phyloP scores from a whole-genome alignment of 768 basidiomycete genomes.

The Phylloporus rhodoxanthus region DNA sequence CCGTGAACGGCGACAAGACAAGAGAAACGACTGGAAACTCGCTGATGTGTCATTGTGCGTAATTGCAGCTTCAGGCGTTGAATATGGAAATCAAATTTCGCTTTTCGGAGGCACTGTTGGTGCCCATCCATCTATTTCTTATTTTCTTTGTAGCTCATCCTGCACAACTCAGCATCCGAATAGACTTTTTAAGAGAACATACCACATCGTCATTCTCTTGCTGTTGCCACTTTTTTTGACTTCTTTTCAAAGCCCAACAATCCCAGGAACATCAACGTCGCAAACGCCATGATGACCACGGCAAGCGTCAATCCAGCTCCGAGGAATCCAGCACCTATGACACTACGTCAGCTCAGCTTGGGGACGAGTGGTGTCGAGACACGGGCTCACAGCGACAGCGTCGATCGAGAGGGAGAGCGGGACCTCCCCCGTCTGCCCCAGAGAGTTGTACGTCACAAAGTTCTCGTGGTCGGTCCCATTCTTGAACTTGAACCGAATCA shows the following conservation, averaged over 20 bases:
- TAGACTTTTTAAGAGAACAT: no score
- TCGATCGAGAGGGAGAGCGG: constrained; percentile 48
- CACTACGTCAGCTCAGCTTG: constrained; percentile 26
- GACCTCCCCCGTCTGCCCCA: constrained; percentile 44
- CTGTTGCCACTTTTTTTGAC: no score
- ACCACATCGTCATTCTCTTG: no score
- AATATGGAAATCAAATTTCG: no score
- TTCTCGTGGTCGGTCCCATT: constrained; percentile 48
- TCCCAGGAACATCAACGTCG: constrained; percentile 39
- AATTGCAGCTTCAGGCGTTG: no score
- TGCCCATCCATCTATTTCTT: no score
- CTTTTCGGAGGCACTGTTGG: no score
- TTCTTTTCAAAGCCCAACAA: constrained; percentile 24
- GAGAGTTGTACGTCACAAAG: constrained; percentile 45
- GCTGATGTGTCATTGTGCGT: constrained; percentile 61
- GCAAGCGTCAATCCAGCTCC: constrained; percentile 53
- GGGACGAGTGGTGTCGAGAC: no score
- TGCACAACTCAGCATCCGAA: no score
- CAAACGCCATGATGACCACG: constrained; percentile 35
- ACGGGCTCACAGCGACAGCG: constrained; percentile 31
- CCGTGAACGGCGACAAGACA: constrained; percentile 17
- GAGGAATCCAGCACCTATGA: constrained; percentile 61
- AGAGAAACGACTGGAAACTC: constrained; percentile 36
- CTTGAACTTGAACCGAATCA: constrained; percentile 63
- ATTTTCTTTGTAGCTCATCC: no score